A percentile compares a stretch with the other conserved stretches of the same genome.
Conservation (phyloP, 306 rosid species). For the Cyclanthera cordifolia region DNA sequence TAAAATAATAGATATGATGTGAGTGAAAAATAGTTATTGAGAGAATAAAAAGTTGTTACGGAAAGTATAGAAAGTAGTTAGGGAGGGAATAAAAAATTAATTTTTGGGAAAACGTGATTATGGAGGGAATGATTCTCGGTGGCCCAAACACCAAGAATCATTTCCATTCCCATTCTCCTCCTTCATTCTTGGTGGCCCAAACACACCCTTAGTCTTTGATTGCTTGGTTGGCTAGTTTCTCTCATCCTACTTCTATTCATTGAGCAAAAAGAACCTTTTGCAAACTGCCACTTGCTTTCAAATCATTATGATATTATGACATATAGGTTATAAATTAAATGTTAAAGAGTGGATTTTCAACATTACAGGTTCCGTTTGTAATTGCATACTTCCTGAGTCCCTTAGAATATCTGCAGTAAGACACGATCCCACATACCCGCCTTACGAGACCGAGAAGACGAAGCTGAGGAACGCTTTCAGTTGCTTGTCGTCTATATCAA, state of each 20-base stretch:
- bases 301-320: not conserved
- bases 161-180: too few species aligned
- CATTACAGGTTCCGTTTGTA: constrained; percentile 71
- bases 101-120: too few species aligned
- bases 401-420: constrained; percentile 57
- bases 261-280: not conserved
- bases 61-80: too few species aligned
- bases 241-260: not conserved
- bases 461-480: constrained; percentile 52
- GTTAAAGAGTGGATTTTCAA: not conserved
- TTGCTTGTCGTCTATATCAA: constrained; percentile 78
- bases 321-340: not conserved
- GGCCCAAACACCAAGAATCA: too few species aligned
- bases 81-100: too few species aligned
- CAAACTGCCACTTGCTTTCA: not conserved
- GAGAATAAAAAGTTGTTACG: too few species aligned
- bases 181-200: too few species aligned
- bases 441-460: constrained; percentile 62
- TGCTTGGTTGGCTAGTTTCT: not conserved
- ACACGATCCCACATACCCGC: constrained; percentile 55
- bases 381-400: constrained; percentile 75
- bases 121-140: too few species aligned
- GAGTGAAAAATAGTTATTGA: too few species aligned
- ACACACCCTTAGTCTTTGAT: not conserved
- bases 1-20: too few species aligned